A percentile compares a stretch with the other conserved stretches of the same genome.
phyloP scores from a whole-genome alignment of 768 basidiomycete species.

The Russula compacta region DNA sequence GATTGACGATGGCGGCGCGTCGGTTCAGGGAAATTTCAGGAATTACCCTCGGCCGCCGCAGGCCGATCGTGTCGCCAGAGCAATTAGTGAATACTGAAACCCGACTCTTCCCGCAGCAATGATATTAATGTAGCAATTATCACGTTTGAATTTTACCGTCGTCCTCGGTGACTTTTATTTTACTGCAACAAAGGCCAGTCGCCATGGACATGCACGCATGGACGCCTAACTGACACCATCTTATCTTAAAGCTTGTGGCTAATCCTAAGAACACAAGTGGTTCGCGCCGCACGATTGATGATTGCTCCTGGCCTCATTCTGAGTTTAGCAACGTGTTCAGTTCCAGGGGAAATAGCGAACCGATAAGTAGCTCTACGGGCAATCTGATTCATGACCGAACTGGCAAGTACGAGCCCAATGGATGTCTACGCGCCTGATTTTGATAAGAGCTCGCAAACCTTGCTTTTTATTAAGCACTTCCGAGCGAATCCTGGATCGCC shows the following conservation, averaged over 20 bases:
- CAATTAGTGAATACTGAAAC: too few relatives aligned
- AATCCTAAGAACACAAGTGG: not conserved
- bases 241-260: not conserved
- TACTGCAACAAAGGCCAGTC: not conserved
- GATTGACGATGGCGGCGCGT: too few relatives aligned
- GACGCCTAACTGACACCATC: not conserved
- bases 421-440: not conserved
- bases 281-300: not conserved
- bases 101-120: too few relatives aligned
- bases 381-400: not conserved
- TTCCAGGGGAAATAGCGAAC: not conserved
- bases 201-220: not conserved
- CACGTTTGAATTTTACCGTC: not conserved
- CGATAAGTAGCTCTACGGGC: not conserved
- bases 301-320: not conserved
- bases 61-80: too few relatives aligned
- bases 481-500: not conserved
- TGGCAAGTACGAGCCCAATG: not conserved
- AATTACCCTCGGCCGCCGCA: too few relatives aligned
- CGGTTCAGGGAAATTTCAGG: too few relatives aligned
- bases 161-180: not conserved
- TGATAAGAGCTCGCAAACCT: conserved; percentile 9
- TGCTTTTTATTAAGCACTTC: conserved; percentile 3
- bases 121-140: too few relatives aligned
- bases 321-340: not conserved